Conservation (phyloP, 106 monocot species). For the Allium sativum region DNA sequence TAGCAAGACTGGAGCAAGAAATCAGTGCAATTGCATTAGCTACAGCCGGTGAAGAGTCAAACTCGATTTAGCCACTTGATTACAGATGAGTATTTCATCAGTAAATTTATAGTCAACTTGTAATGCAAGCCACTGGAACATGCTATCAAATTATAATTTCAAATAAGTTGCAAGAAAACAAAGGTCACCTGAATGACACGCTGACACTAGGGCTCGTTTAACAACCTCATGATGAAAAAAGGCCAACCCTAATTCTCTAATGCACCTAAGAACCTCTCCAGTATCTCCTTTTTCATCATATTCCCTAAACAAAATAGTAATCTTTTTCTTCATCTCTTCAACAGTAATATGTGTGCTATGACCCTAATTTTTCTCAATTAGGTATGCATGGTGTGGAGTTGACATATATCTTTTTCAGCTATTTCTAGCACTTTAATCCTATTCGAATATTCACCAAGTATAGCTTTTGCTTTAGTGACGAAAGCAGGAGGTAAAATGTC, state of each 20-base stretch:
- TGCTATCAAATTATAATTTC: too few species aligned
- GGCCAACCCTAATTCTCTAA: conserved; percentile 62
- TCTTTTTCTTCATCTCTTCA: conserved; percentile 74
- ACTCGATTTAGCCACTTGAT: too few species aligned
- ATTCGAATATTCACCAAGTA: conserved; percentile 39
- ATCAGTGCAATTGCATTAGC: too few species aligned
- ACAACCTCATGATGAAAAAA: conserved; percentile 94
- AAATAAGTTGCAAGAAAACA: too few species aligned
- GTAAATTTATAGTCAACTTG: too few species aligned
- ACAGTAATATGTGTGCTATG: conserved; percentile 61
- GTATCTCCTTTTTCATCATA: conserved; percentile 58
- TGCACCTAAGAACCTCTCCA: conserved; percentile 65
- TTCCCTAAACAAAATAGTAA: conserved; percentile 56
- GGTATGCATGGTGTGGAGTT: conserved; percentile 79
- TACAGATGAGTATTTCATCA: too few species aligned
- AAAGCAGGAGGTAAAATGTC: conserved; percentile 83
- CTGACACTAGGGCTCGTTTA: conserved; percentile 59
- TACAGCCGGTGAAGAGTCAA: too few species aligned
- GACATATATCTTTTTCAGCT: conserved; percentile 69
- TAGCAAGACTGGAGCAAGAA: too few species aligned
- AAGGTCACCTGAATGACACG: conserved; percentile 26
- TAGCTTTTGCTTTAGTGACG: conserved; percentile 31
- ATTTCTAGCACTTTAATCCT: conserved; percentile 46
- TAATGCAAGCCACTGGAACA: too few species aligned
- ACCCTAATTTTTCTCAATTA: conserved; percentile 66